Evolutionary conservation across 441 rosid species (phyloP), one percentile per base, ranked within the genome.

Genomic region (Adansonia gregorii): DNA sequence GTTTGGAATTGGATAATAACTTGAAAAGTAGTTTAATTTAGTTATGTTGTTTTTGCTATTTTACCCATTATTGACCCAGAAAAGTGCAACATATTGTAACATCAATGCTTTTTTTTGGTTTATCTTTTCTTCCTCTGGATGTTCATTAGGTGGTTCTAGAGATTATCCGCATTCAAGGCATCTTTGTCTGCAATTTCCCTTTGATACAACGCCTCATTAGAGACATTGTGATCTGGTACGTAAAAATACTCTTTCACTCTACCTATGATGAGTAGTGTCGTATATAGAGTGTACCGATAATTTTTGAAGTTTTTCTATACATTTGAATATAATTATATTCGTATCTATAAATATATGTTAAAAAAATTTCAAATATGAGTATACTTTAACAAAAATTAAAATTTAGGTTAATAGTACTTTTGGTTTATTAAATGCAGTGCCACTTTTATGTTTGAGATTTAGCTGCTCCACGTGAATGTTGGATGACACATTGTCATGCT

Each of bases 161-260:
- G 95, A 91, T 77, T 93, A 83, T 69, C 93, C 95, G 41, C 97
- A 91, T 84, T 79, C 94, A 31, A 85, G 95, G 78, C 87, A 91
- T 84, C 82, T 90, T 1, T 91, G 97, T 39, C 54, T 82, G n/a
- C 84, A 85, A 1, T 89, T 59, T 75, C 95, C 94, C 3, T 93
- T 91, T 79, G 88, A 78, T 7, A 67, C 80, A 22, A 87, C 91
- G 4, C 76, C 88, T 58, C 90, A 84, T 55, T 84, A 80, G 69
- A 81, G 10, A 12, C 74, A 81, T 9, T 92, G 90, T 59, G 31
- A 82, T 45, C 66, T 83, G 89, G 94, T 90, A 82, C n/a, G 46
- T 19, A 15, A 68, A 20, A 15, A 22, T 51, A 31, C 46, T 39
- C 24, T 35, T 3, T 48, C 41, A 45, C 31, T 54, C 35, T 27